Evolutionary conservation across 2,329 filamentous ascomycete genomes (phyloP).

Genomic region (Sclerotinia subarctica): DNA sequence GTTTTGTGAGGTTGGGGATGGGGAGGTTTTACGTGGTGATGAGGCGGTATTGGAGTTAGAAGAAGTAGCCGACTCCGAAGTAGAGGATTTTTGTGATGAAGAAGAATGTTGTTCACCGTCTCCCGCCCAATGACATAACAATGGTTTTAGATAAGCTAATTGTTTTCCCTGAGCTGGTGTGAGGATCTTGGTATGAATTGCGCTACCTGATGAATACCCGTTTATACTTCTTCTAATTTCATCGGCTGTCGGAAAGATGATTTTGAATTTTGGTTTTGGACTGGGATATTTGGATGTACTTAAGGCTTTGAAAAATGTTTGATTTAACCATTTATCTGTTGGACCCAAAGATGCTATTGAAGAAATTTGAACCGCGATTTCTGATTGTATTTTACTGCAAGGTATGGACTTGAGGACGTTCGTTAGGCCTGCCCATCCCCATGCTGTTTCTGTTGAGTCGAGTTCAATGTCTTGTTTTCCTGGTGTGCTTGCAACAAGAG

Average conservation of each 20-base stretch:
- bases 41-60: not conserved
- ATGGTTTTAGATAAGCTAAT: constrained; percentile 65
- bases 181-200: constrained; percentile 78
- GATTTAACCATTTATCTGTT: constrained; percentile 68
- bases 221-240: constrained; percentile 75
- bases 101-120: constrained; percentile 42
- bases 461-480: constrained; percentile 55
- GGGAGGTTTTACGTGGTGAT: too few species aligned
- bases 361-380: constrained; percentile 66
- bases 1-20: constrained; percentile 38
- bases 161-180: constrained; percentile 70
- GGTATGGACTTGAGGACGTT: constrained; percentile 56
- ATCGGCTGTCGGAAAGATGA: constrained; percentile 77
- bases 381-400: constrained; percentile 41
- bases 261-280: constrained; percentile 54
- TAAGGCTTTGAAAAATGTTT: constrained; percentile 57
- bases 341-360: constrained; percentile 77
- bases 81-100: not conserved
- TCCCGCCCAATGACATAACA: constrained; percentile 74
- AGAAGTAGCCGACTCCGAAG: not conserved
- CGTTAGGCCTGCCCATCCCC: constrained; percentile 71
- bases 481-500: constrained; percentile 76
- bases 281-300: constrained; percentile 34
- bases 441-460: constrained; percentile 53
- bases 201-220: constrained; percentile 72